These are phyloP conservation scores for Herpetomonas tarakana DNA, from an alignment of 208 protist genomes.

Conservation along the genomic window DNA sequence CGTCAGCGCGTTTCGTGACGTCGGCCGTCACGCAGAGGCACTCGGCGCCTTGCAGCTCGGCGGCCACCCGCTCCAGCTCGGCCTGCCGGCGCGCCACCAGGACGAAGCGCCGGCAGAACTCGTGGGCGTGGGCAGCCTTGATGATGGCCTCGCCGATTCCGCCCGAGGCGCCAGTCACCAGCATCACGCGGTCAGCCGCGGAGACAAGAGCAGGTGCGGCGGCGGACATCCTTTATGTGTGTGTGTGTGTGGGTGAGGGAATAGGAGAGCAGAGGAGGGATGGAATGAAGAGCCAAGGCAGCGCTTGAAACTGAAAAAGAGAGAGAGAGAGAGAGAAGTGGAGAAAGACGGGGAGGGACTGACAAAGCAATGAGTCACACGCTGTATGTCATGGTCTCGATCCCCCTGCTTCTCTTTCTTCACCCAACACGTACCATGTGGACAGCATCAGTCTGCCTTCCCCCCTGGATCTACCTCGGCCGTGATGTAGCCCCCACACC, in stretches of 20 bases:
- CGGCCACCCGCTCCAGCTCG: slow-evolving; percentile 9
- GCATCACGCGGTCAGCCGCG: slow-evolving; percentile 6
- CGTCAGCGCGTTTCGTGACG: slow-evolving; percentile 9
- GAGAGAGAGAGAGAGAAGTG: slow-evolving; percentile 2
- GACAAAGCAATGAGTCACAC: neutral
- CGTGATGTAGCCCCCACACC: no score
- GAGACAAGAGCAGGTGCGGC: neutral
- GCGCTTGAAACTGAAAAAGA: neutral
- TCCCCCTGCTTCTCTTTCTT: no score
- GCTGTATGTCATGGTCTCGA: no score
- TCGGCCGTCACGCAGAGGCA: slow-evolving; percentile 5
- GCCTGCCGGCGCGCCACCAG: slow-evolving; percentile 11
- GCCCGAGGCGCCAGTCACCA: slow-evolving; percentile 12
- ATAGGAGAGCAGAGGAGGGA: neutral
- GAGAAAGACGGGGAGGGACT: neutral
- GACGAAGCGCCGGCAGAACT: slow-evolving; percentile 7
- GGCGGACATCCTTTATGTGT: neutral
- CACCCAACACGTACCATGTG: no score
- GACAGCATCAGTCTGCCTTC: no score
- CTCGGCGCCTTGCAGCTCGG: slow-evolving; percentile 1
- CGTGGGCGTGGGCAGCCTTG: neutral
- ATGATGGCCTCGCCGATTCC: slow-evolving; percentile 16
- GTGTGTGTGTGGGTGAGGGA: neutral
- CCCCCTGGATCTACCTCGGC: no score
- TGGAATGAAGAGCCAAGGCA: slow-evolving; percentile 11